Evolutionary conservation across 2,329 filamentous ascomycete species (phyloP).

Genomic region (Pseudocercospora pini-densiflorae): DNA sequence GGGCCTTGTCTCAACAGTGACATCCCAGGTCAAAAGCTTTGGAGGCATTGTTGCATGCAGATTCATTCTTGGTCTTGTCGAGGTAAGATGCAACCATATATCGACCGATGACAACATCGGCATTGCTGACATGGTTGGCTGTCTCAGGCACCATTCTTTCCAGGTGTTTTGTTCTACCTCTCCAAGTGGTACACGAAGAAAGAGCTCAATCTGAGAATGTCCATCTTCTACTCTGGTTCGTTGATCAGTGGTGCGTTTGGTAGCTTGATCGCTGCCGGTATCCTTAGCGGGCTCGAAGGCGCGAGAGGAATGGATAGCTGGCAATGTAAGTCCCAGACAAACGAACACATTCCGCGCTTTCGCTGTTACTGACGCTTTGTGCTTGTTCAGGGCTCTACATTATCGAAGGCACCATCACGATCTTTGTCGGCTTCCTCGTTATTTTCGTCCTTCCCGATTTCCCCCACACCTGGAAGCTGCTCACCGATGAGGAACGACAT

Average conservation of each 20-base stretch:
- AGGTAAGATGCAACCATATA: conserved; percentile 11
- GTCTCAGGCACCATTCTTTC: conserved; percentile 53
- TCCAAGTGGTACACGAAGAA: conserved; percentile 71
- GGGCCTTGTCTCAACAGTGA: conserved; percentile 69
- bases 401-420: conserved; percentile 40
- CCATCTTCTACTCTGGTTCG: conserved; percentile 69
- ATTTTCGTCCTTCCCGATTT: conserved; percentile 55
- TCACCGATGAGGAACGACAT: conserved; percentile 50
- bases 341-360: background rate
- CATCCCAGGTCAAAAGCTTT: conserved; percentile 35
- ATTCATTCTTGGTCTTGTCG: conserved; percentile 68
- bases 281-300: conserved; percentile 68
- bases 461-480: conserved; percentile 49
- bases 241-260: conserved; percentile 75
- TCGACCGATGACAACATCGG: background rate
- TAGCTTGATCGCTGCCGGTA: conserved; percentile 63
- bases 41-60: conserved; percentile 41
- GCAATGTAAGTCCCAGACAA: conserved; percentile 41
- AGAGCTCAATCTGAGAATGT: conserved; percentile 68
- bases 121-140: conserved; percentile 24
- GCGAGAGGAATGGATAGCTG: conserved; percentile 62
- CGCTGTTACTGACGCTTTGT: background rate
- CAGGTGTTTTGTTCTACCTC: conserved; percentile 61
- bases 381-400: conserved; percentile 45
- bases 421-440: conserved; percentile 31